phyloP scores from a whole-genome alignment of 2,329 filamentous ascomycete species.

The Penicillium sp. region DNA sequence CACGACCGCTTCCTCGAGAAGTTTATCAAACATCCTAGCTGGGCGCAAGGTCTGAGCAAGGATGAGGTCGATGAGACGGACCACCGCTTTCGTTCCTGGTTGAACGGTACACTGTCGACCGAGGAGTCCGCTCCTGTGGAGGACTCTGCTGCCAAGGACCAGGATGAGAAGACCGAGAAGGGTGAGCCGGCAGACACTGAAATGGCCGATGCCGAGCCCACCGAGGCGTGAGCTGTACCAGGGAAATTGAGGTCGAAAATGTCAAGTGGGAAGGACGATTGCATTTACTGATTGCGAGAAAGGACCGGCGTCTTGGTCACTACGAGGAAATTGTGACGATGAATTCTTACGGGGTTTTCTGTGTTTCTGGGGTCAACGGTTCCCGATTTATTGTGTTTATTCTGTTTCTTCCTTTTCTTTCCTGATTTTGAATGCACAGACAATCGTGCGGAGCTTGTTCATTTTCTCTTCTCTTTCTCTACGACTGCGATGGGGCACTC shows the following conservation, averaged over 20 bases:
- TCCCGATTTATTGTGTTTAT: neutral
- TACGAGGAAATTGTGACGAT: slow-evolving; percentile 20
- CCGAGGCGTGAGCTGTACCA: slow-evolving; percentile 14
- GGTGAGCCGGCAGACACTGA: slow-evolving; percentile 15
- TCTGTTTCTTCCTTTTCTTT: neutral
- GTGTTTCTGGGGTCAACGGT: neutral
- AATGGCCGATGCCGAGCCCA: slow-evolving; percentile 34
- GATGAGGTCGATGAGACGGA: slow-evolving; percentile 47
- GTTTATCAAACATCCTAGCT: slow-evolving; percentile 49
- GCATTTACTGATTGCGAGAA: slow-evolving; percentile 11
- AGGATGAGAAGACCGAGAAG: slow-evolving; percentile 6
- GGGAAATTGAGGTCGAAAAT: too few species aligned
- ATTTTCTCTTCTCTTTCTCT: neutral
- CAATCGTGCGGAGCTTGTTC: neutral
- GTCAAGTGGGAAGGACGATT: slow-evolving; percentile 5
- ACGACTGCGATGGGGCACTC: too few species aligned
- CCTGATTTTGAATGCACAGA: neutral
- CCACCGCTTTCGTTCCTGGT: slow-evolving; percentile 45
- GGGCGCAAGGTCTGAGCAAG: slow-evolving; percentile 47
- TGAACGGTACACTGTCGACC: slow-evolving; percentile 31
- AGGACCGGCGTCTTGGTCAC: slow-evolving; percentile 13
- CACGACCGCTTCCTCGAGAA: slow-evolving; percentile 48
- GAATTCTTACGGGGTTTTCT: slow-evolving; percentile 11
- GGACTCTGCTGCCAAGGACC: neutral
- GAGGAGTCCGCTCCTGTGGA: slow-evolving; percentile 14